These are phyloP conservation scores for Epichloe hybrida DNA, from an alignment of 2,329 filamentous ascomycete genomes.

Conservation along the genomic window DNA sequence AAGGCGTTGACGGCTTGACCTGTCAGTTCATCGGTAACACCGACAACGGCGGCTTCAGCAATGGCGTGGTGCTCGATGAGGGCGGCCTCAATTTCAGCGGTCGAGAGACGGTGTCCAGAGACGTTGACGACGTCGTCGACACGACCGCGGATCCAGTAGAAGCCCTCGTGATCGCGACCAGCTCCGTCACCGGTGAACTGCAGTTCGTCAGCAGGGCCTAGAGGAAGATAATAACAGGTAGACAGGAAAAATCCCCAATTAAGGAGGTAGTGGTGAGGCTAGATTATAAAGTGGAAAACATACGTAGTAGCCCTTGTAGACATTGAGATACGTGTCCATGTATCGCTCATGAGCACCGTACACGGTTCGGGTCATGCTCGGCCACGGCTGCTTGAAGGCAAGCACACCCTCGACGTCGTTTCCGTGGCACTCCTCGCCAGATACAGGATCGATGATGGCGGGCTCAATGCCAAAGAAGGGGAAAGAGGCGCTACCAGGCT, in stretches of 20 bases:
- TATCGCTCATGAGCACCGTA: slow-evolving; percentile 97
- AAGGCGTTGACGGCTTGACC: slow-evolving; percentile 97
- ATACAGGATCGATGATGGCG: slow-evolving; percentile 91
- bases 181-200: slow-evolving; percentile 89
- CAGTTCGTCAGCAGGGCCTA: neutral
- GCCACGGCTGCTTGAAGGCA: slow-evolving; percentile 96
- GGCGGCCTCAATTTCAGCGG: slow-evolving; percentile 94
- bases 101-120: slow-evolving; percentile 88
- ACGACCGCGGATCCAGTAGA: slow-evolving; percentile 98
- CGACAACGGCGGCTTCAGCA: slow-evolving; percentile 90
- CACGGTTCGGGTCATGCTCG: slow-evolving; percentile 94
- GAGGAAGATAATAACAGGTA: neutral
- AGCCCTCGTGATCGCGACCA: slow-evolving; percentile 90
- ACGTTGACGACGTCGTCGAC: slow-evolving; percentile 99
- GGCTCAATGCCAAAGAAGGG: slow-evolving; percentile 98
- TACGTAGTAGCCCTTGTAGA: slow-evolving; percentile 97
- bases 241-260: neutral
- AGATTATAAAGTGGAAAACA: slow-evolving; percentile 24
- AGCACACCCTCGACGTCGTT: slow-evolving; percentile 97
- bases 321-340: slow-evolving; percentile 96
- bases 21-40: slow-evolving; percentile 83
- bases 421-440: slow-evolving; percentile 81
- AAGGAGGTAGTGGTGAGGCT: no score
- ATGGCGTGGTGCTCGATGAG: slow-evolving; percentile 84
- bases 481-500: slow-evolving; percentile 88